A percentile compares a stretch with the other conserved stretches of the same genome.
Evolutionary conservation across 2,329 filamentous ascomycete species (phyloP).

Genomic region (Samsoniella hepiali): DNA sequence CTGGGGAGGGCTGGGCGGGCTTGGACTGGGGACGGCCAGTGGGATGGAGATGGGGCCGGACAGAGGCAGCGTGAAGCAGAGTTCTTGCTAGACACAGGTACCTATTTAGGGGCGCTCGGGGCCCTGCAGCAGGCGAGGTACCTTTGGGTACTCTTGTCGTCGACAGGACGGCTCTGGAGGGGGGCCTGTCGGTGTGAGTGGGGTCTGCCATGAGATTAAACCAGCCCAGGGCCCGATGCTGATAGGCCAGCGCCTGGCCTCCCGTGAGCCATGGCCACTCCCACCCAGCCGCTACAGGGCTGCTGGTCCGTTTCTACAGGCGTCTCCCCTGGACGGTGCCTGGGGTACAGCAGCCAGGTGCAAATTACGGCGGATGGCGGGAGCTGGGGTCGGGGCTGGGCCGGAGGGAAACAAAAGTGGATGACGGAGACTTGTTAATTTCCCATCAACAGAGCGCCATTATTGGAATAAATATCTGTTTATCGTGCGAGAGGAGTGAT

Average conservation of each 20-base stretch:
- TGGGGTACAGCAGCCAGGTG: slow-evolving; percentile 1
- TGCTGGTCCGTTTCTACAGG: not conserved
- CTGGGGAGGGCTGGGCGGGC: not conserved
- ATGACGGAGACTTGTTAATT: slow-evolving; percentile 7
- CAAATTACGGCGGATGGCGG: slow-evolving; percentile 5
- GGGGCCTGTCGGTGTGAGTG: slow-evolving; percentile 37
- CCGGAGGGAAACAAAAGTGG: not conserved
- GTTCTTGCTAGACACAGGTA: not conserved
- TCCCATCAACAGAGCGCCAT: slow-evolving; percentile 8
- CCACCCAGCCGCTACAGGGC: not conserved
- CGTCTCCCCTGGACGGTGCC: slow-evolving; percentile 12
- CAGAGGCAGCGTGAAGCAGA: not conserved
- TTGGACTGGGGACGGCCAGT: not conserved
- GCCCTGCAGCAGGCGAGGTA: not conserved
- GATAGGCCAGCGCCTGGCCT: slow-evolving; percentile 26
- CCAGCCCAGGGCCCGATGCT: slow-evolving; percentile 29
- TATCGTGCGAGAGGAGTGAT: not conserved
- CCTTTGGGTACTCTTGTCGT: slow-evolving; percentile 16
- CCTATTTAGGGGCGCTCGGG: not conserved
- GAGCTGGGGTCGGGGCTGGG: not conserved
- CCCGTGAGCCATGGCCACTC: slow-evolving; percentile 7
- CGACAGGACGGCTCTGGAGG: slow-evolving; percentile 2
- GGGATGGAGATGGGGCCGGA: not conserved
- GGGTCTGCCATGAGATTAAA: slow-evolving; percentile 42
- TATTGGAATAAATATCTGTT: not conserved